Base-by-base conservation (phyloP, 2,329 filamentous ascomycete species). In the Ceratocystis lukuohia region DNA sequence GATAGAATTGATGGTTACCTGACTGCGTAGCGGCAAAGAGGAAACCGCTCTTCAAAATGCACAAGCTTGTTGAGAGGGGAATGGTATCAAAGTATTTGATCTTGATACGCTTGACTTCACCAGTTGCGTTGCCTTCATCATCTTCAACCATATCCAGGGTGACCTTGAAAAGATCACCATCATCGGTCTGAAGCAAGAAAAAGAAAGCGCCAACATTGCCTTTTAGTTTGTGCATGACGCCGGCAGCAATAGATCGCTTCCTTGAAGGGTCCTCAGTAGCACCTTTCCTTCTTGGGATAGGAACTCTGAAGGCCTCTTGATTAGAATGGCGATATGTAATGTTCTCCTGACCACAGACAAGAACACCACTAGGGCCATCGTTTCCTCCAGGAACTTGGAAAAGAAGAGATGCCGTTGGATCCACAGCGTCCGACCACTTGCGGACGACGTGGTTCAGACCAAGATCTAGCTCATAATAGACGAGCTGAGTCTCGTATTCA, bases 11-110 rank as follows among this genome's bases (percentile, higher is more conserved):
- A 73, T 95, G 89, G 74, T 96, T 94, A 37, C 95, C 94, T 69
- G 88, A 91, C 75, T 99, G 93, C 72, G 89, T 90, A 6, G 91
- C 91, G 65, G 93, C 88, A 72, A 94, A 99, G 10, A 99, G 82
- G 73, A 96, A 99, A 33, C 94, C 95, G 70, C 91, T 96, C 77
- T 96, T 96, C 70, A 99, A 77, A 70, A 99, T 96, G 74, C 91
- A 91, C 57, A 99, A 82, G 73, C 84, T 95, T 0, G 89, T 87
- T 0, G 92, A 91, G 46, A 96, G 81, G 0, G 95, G 93, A 2
- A 96, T 88, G 0, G 94, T 99, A 72, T 99, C 94, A 71, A 97
- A 99, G 75, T 97, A 99, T 75, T 96, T 96, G 76, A 99, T 89
- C 75, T 91, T 94, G 67, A 99, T 79, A 67, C 86, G 82, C 71